These are phyloP conservation scores for Hansfordia pulvinata DNA, from an alignment of 2,329 filamentous ascomycete species.

Conservation along the genomic window DNA sequence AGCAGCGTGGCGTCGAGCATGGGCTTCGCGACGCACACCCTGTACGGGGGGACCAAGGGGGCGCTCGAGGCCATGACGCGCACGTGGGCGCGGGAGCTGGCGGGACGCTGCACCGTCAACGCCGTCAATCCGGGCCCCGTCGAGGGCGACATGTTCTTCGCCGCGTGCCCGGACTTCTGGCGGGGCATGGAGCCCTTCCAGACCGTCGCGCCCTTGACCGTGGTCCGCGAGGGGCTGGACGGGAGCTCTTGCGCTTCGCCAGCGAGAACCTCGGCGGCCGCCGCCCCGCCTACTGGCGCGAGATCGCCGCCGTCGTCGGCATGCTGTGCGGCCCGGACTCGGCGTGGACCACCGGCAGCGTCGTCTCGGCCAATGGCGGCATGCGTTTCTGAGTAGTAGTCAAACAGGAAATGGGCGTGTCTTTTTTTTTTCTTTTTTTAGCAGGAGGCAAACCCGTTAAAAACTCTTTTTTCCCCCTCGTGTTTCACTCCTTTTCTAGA, in stretches of 20 bases:
- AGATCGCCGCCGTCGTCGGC: slow-evolving; percentile 56
- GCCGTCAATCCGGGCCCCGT: slow-evolving; percentile 47
- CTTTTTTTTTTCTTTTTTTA: no score
- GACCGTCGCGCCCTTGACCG: slow-evolving; percentile 3
- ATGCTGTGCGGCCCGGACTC: slow-evolving; percentile 57
- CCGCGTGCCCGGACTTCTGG: slow-evolving; percentile 40
- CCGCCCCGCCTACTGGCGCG: slow-evolving; percentile 45
- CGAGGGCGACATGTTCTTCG: slow-evolving; percentile 25
- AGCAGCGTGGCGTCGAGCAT: slow-evolving; percentile 37
- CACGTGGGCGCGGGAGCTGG: slow-evolving; percentile 44
- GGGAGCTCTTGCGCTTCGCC: no score
- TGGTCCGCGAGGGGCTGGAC: slow-evolving; percentile 12
- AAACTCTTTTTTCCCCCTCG: no score
- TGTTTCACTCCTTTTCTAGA: no score
- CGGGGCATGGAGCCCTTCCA: slow-evolving; percentile 8
- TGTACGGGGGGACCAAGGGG: slow-evolving; percentile 50
- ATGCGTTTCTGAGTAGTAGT: no score
- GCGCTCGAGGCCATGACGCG: slow-evolving; percentile 50
- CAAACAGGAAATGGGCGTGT: no score
- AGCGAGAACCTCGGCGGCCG: no score
- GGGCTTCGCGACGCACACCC: slow-evolving; percentile 37
- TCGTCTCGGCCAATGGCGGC: slow-evolving; percentile 58
- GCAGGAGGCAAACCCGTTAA: no score
- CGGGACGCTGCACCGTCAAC: slow-evolving; percentile 42
- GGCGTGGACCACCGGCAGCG: slow-evolving; percentile 56